Evolutionary conservation across 306 rosid species (phyloP).

Genomic region (Pueraria montana): DNA sequence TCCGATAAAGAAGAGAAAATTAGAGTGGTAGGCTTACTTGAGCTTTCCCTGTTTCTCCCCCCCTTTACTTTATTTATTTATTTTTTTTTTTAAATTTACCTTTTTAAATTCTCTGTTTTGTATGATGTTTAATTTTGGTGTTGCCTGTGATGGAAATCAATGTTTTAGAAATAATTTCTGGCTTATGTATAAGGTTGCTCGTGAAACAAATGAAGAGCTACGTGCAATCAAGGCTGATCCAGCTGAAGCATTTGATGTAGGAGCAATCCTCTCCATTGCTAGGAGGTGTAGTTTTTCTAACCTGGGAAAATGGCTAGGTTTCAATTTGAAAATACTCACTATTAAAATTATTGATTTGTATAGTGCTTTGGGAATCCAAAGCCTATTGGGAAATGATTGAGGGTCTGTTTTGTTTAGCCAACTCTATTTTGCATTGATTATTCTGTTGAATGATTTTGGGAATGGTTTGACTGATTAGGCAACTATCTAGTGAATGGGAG

Average conservation of each 20-base stretch:
- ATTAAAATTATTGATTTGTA: slow-evolving; percentile 30
- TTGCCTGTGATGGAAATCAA: slow-evolving; percentile 30
- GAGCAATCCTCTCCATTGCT: slow-evolving; percentile 86
- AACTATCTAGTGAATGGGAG: slow-evolving; percentile 89
- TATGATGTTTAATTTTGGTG: background rate
- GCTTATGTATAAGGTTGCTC: slow-evolving; percentile 77
- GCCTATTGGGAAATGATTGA: slow-evolving; percentile 40
- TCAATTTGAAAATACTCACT: slow-evolving; percentile 50
- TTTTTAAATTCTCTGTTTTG: background rate
- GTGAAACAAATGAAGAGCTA: slow-evolving; percentile 96
- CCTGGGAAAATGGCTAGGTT: slow-evolving; percentile 49
- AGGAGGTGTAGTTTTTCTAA: slow-evolving; percentile 70
- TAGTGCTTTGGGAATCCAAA: slow-evolving; percentile 16
- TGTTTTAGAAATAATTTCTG: slow-evolving; percentile 32
- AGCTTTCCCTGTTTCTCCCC: slow-evolving; percentile 32
- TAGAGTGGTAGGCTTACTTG: slow-evolving; percentile 77
- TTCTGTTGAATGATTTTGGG: slow-evolving; percentile 41
- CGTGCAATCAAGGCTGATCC: slow-evolving; percentile 78
- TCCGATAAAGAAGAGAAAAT: slow-evolving; percentile 99
- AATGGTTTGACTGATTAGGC: slow-evolving; percentile 69
- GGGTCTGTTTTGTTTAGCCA: slow-evolving; percentile 42
- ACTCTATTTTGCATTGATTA: slow-evolving; percentile 37
- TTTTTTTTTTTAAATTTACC: background rate
- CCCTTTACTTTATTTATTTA: background rate
- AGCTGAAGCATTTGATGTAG: slow-evolving; percentile 89